phyloP scores from a whole-genome alignment of 2,329 filamentous ascomycete genomes.

The Venturia effusa region DNA sequence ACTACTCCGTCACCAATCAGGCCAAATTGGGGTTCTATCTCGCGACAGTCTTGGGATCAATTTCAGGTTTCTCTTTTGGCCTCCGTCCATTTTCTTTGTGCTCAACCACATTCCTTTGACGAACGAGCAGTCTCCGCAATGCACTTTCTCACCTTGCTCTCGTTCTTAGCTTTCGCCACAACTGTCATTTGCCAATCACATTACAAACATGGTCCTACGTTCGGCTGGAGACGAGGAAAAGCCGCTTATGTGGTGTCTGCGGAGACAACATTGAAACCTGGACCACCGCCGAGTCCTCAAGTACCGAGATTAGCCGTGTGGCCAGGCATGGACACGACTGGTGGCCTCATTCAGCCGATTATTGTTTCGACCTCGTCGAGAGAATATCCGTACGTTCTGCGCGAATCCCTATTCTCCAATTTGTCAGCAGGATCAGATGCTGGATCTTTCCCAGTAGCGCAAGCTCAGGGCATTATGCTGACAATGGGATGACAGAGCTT shows the following conservation, averaged over 20 bases:
- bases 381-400: neutral
- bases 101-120: neutral
- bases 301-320: constrained; percentile 3
- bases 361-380: constrained; percentile 1
- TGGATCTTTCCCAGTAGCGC: neutral
- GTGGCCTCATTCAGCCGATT: constrained; percentile 9
- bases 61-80: neutral
- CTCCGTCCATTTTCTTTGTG: neutral
- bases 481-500: neutral
- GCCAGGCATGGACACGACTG: constrained; percentile 9
- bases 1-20: neutral
- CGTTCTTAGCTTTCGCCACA: neutral
- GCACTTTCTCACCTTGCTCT: neutral
- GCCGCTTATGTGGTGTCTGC: neutral
- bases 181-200: neutral
- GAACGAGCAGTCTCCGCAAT: neutral
- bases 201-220: constrained; percentile 3
- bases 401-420: neutral
- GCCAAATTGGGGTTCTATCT: neutral
- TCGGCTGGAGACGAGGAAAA: neutral
- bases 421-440: neutral
- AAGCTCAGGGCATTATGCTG: neutral
- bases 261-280: constrained; percentile 7
- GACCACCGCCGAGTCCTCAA: constrained; percentile 1
- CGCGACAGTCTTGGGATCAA: neutral